Base-by-base conservation (phyloP, 192 early-diverging fungal genomes). In the Phlyctochytrium planicorne region DNA sequence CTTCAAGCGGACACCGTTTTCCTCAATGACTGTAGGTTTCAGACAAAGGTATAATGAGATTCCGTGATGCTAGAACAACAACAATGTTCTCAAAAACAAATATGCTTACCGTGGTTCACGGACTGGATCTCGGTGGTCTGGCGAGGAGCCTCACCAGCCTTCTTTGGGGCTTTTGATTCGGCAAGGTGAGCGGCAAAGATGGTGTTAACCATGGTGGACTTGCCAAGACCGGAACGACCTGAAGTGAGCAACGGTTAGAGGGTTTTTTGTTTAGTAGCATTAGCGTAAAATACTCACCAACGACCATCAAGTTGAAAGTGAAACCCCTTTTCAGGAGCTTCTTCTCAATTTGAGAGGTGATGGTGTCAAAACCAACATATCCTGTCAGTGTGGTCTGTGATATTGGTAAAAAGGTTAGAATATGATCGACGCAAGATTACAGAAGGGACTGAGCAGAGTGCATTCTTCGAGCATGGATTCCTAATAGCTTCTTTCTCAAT, bases 141-240 rank as follows among this genome's bases (percentile, higher is more conserved):
- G 65, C 92, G 89, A 14, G 70, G 56, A 16, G 47, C 56, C 71
- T 95, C 94, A 75, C 88, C 86, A 61, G 85, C 88, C 60, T 85
- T 85, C 67, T 87, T 86, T 67, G 92, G 90, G 30, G 89, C 91
- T 82, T 95, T 94, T 70, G 87, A 91, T 63, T 98, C 94, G 68
- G 96, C 89, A 61, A 98, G 82, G 69, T 98, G 96, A 29, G 94
- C 87, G 53, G 95, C 90, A 80, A 98, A 99, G 67, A 98, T 87
- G 76, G 95, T 99, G 87, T 99, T 99, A 78, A 98, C 89, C 66
- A 99, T 85, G 40, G 97, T 99, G 65, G 92, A 92, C 85, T 99
- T 99, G 78, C 97, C 97, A 70, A 98, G 83, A 23, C 97, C 97
- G 50, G 94, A 91, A 80, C 94, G 92, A 64, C 96, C 96, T 93